Evolutionary conservation across 2,329 filamentous ascomycete species (phyloP).

Genomic region (Ophiostoma ulmi): DNA sequence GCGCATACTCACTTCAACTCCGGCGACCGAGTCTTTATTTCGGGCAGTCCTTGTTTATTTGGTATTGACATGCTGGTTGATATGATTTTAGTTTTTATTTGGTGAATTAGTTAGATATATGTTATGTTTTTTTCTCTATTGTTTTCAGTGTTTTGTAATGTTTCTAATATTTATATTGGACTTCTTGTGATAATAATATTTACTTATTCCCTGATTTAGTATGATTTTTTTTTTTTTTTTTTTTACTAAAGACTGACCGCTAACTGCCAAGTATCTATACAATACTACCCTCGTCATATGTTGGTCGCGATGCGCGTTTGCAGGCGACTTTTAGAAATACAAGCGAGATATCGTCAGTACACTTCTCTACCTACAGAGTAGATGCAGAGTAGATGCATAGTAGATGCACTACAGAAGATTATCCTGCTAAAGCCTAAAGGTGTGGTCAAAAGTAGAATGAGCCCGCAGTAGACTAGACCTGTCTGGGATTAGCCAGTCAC

Average conservation of each 20-base stretch:
- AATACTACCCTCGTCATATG: not conserved
- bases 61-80: not conserved
- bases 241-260: not conserved
- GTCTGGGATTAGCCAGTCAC: constrained; percentile 11
- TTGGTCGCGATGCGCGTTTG: not conserved
- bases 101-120: not conserved
- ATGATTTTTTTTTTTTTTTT: no score
- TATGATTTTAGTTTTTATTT: no score
- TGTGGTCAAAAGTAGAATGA: constrained; percentile 20
- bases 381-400: no score
- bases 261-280: not conserved
- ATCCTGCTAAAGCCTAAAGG: not conserved
- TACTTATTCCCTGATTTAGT: not conserved
- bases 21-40: not conserved
- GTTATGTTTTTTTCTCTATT: no score
- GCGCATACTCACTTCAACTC: not conserved
- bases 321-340: not conserved
- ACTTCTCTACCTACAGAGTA: not conserved
- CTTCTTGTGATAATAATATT: not conserved
- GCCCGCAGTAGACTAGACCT: constrained; percentile 19
- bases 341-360: not conserved
- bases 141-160: no score
- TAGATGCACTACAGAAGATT: not conserved
- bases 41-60: not conserved
- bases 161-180: no score